A percentile compares a stretch with the other conserved stretches of the same genome.
phyloP scores from a whole-genome alignment of 495 filamentous ascomycete genomes.

The Lasiosphaeris hirsuta region DNA sequence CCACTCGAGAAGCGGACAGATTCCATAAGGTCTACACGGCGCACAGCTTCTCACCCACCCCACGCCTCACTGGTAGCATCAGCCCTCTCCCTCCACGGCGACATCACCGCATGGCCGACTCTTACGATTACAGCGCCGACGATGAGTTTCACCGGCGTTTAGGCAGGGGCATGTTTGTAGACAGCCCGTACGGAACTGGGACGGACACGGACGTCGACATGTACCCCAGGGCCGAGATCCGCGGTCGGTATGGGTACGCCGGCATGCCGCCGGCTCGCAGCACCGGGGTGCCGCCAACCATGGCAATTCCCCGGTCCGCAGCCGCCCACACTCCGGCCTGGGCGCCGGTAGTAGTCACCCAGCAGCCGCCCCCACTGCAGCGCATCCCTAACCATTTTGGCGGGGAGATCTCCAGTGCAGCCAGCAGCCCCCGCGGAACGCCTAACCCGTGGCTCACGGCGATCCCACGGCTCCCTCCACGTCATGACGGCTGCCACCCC shows the following conservation, averaged over 20 bases:
- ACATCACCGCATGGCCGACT: background rate
- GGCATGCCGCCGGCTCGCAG: background rate
- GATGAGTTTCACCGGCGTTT: background rate
- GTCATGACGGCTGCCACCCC: no score
- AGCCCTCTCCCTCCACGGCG: constrained; percentile 16
- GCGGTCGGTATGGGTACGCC: background rate
- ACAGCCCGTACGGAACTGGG: constrained; percentile 33
- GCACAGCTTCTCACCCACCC: background rate
- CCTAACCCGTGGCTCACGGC: no score
- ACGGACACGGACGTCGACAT: constrained; percentile 38
- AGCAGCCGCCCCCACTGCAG: background rate
- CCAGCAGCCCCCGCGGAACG: no score
- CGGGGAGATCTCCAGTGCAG: no score
- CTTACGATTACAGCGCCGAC: constrained; percentile 10
- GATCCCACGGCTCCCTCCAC: no score
- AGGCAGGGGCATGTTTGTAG: background rate
- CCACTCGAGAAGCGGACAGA: constrained; percentile 50
- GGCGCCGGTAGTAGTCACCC: background rate
- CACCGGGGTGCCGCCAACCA: background rate
- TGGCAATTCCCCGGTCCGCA: background rate
- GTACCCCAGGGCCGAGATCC: constrained; percentile 15
- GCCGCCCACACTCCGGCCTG: background rate
- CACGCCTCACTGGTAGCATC: constrained; percentile 6
- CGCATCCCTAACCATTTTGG: no score
- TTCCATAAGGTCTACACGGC: constrained; percentile 35